phyloP scores from a whole-genome alignment of 352 stramenopile genomes.

The Discostella stelligera region DNA sequence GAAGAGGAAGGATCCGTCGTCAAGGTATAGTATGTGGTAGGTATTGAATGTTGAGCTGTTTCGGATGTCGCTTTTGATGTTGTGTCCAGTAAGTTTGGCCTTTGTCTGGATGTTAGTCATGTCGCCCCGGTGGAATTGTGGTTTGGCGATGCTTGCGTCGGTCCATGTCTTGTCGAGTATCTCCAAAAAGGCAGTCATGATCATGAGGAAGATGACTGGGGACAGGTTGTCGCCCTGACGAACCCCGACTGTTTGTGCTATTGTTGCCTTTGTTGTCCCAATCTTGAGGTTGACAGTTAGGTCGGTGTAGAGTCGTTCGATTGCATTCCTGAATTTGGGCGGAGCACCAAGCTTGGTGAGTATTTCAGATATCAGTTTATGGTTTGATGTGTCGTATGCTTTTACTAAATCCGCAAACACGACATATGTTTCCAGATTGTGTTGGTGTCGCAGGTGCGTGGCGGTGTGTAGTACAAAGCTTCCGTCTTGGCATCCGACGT shows the following conservation, averaged over 20 bases:
- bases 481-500: not conserved
- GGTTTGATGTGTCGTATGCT: slow-evolving; percentile 30
- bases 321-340: not conserved
- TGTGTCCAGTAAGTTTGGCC: not conserved
- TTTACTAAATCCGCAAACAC: not conserved
- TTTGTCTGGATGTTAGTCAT: not conserved
- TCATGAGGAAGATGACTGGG: not conserved
- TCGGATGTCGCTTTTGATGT: not conserved
- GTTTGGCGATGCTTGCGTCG: not conserved
- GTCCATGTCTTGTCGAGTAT: slow-evolving; percentile 6
- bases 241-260: slow-evolving; percentile 15
- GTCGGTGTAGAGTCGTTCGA: slow-evolving; percentile 14
- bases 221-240: not conserved
- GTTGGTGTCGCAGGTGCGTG: too few relatives aligned
- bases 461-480: not conserved
- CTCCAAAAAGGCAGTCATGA: slow-evolving; percentile 27
- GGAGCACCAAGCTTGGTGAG: slow-evolving; percentile 17
- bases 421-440: too few relatives aligned
- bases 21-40: slow-evolving; percentile 8
- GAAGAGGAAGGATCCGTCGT: slow-evolving; percentile 18
- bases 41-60: not conserved
- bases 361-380: slow-evolving; percentile 10
- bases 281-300: not conserved
- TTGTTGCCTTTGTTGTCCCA: not conserved
- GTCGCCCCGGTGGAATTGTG: too few relatives aligned